phyloP scores from a whole-genome alignment of 2,329 filamentous ascomycete species.

The Cercospora sp. region DNA sequence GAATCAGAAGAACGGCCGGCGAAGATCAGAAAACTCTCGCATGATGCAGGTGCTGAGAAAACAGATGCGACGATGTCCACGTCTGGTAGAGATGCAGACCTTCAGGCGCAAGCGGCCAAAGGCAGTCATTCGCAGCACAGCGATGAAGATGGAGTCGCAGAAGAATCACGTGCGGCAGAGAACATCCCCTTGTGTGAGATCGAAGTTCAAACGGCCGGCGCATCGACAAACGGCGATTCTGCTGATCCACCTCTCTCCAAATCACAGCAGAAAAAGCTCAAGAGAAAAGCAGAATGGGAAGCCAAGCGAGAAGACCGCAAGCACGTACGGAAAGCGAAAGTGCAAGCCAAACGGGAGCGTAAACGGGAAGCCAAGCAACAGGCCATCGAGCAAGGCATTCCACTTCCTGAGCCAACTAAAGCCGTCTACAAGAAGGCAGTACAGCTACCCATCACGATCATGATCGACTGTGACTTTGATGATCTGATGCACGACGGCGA shows the following conservation, averaged over 20 bases:
- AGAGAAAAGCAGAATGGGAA: conserved; percentile 73
- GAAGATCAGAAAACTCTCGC: conserved; percentile 54
- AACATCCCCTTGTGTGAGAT: conserved; percentile 6
- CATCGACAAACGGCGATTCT: not conserved
- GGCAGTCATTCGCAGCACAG: not conserved
- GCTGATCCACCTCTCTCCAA: conserved; percentile 66
- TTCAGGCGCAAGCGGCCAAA: not conserved
- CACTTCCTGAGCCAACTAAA: conserved; percentile 9
- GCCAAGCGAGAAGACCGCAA: conserved; percentile 62
- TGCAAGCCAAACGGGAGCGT: conserved; percentile 54
- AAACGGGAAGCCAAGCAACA: conserved; percentile 41
- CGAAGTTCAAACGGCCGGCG: not conserved
- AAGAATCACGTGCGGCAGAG: not conserved
- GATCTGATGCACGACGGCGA: conserved; percentile 85
- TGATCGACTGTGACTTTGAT: conserved; percentile 93
- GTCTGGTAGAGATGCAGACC: not conserved
- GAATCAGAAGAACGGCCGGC: conserved; percentile 56
- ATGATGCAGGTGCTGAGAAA: not conserved
- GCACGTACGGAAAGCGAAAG: conserved; percentile 58
- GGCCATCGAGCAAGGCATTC: conserved; percentile 22
- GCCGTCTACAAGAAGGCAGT: conserved; percentile 12
- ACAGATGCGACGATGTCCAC: not conserved
- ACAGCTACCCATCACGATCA: conserved; percentile 69
- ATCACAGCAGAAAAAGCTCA: conserved; percentile 78
- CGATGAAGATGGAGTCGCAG: not conserved